phyloP scores from a whole-genome alignment of 441 rosid genomes.

The Erodium trifolium region DNA sequence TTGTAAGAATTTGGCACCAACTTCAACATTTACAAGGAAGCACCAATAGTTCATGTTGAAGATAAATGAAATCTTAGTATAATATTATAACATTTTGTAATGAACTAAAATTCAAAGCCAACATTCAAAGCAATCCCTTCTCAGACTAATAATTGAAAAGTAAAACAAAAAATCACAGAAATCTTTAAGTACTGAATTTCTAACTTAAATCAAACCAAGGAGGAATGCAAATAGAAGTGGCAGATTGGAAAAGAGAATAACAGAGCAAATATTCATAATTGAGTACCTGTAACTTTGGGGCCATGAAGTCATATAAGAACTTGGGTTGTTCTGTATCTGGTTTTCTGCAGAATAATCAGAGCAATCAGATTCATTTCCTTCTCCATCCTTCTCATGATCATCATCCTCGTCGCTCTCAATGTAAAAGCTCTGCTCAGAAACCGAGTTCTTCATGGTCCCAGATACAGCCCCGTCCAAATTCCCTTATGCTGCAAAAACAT shows the following conservation, averaged over 20 bases:
- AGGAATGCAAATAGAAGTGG: too few species aligned
- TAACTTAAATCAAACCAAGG: too few species aligned
- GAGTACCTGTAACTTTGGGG: slow-evolving; percentile 90
- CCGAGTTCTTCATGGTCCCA: slow-evolving; percentile 56
- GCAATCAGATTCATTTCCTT: slow-evolving; percentile 43
- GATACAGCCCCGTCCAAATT: too few species aligned
- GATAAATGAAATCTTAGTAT: too few species aligned
- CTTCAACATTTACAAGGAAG: too few species aligned
- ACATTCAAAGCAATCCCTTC: too few species aligned
- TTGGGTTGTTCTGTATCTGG: slow-evolving; percentile 35
- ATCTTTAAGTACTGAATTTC: neutral
- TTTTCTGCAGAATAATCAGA: slow-evolving; percentile 40
- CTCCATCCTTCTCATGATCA: slow-evolving; percentile 44
- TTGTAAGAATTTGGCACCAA: too few species aligned
- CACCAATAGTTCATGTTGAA: too few species aligned
- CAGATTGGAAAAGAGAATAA: neutral
- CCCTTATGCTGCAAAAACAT: too few species aligned
- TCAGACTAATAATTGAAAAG: too few species aligned
- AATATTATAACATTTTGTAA: too few species aligned
- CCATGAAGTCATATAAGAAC: slow-evolving; percentile 67
- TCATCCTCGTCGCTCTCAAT: slow-evolving; percentile 76
- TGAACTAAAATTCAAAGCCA: too few species aligned
- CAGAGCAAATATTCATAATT: neutral
- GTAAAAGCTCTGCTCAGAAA: slow-evolving; percentile 73
- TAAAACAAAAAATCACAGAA: neutral